Evolutionary conservation across 306 rosid species (phyloP), one percentile per base, ranked within the genome.

Genomic region (Vachellia collinsii): DNA sequence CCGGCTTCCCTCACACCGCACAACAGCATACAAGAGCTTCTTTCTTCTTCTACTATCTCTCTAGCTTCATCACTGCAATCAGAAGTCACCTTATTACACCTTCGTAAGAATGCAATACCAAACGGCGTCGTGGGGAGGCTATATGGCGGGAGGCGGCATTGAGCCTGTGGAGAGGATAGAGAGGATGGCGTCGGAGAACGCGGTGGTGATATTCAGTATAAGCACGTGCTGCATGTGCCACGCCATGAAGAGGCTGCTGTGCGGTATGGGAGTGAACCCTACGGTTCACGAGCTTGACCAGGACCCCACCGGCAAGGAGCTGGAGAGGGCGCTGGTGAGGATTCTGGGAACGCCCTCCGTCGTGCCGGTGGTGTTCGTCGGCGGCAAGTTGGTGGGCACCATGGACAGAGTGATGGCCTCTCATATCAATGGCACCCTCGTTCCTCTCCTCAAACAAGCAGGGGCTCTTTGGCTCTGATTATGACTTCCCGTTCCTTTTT

Each of bases 141-240:
- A 91, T 36, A 59, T 84, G 83, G 8, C 1, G 67, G 8, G 34
- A 29, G 34, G 34, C 34, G 34, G 34, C 34, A 29, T n/a, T 14
- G 97, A 94, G 67, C 96, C 98, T 0, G 25, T 92, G 77, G 97
- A 92, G 79, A 63, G 94, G 20, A 91, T 94, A 77, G 90, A 78
- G 72, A 64, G 70, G 70, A 64, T 94, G 81, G 99, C 97, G 2
- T 83, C 97, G 1, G 97, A 93, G 87, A 92, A 83, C 19, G 99
- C 99, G 10, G 99, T 94, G 84, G 99, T 93, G 62, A 88, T 94
- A 78, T 94, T 94, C 88, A 93, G 99, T 79, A 17, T 91, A 50
- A 93, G 99, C 77, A 90, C 94, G 47, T 94, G 99, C 74, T 94
- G 99, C 77, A 94, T 94, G 99, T 94, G 99, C 78, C 99, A 94